phyloP scores from a whole-genome alignment of 371 early-diverging fungal species.

The Syncephalastrum sp. region DNA sequence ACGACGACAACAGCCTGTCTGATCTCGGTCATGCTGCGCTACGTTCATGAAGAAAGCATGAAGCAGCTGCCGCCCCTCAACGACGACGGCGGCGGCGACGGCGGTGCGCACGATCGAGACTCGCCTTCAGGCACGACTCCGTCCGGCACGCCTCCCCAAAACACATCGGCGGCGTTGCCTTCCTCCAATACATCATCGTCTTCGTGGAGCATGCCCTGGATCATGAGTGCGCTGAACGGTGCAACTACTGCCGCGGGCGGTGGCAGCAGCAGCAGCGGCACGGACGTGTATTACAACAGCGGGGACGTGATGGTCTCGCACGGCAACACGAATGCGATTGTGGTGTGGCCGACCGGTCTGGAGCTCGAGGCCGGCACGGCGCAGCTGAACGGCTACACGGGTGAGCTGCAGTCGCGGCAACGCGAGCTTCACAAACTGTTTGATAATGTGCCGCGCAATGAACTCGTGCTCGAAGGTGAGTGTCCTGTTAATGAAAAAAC shows the following conservation, averaged over 20 bases:
- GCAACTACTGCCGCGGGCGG: slow-evolving; percentile 14
- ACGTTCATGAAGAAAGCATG: not conserved
- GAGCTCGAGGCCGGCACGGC: slow-evolving; percentile 27
- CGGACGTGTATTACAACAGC: slow-evolving; percentile 11
- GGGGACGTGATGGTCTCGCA: slow-evolving; percentile 1
- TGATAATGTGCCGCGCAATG: slow-evolving; percentile 26
- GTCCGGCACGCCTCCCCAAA: not conserved
- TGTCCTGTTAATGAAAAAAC: not conserved
- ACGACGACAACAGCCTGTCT: not conserved
- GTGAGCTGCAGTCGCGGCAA: slow-evolving; percentile 21
- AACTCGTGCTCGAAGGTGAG: slow-evolving; percentile 43
- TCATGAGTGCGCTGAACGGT: slow-evolving; percentile 30
- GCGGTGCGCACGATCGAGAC: not conserved
- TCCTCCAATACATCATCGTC: slow-evolving; percentile 10
- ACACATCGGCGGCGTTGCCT: not conserved
- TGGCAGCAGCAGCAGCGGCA: slow-evolving; percentile 1
- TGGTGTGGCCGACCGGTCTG: slow-evolving; percentile 40
- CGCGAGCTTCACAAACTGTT: slow-evolving; percentile 32
- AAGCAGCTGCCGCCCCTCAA: not conserved
- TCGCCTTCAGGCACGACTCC: not conserved
- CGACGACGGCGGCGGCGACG: not conserved
- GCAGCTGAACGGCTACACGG: slow-evolving; percentile 24
- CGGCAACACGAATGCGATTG: slow-evolving; percentile 10
- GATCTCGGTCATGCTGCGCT: slow-evolving; percentile 5
- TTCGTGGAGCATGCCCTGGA: slow-evolving; percentile 51